phyloP scores from a whole-genome alignment of 225 moss, liverwort and hornwort species.

The Neckera pumila region DNA sequence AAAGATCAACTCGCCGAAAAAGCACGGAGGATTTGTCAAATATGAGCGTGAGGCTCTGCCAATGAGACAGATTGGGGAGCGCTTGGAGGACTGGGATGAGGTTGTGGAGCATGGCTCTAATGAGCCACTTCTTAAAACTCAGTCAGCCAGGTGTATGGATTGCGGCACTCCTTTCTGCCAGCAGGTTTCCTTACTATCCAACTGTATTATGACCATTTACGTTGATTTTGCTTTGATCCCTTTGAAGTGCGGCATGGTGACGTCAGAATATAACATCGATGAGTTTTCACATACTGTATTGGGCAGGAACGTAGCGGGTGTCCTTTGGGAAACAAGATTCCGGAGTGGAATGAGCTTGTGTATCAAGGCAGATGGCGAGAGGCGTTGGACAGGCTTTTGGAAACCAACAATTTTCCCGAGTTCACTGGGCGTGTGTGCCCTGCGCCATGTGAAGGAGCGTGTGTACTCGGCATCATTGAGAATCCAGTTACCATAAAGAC shows the following conservation, averaged over 20 bases:
- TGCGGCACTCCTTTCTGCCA: conserved; percentile 90
- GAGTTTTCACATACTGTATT: neutral
- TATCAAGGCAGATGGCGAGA: conserved; percentile 79
- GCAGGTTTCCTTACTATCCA: conserved; percentile 31
- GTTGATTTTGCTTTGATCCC: neutral
- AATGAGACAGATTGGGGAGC: conserved; percentile 35
- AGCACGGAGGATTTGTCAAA: conserved; percentile 64
- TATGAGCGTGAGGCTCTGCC: conserved; percentile 72
- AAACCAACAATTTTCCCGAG: conserved; percentile 87
- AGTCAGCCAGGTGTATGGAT: conserved; percentile 82
- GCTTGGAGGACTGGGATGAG: conserved; percentile 63
- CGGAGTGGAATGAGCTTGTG: conserved; percentile 86
- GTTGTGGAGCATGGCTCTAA: conserved; percentile 36
- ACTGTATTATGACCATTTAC: neutral
- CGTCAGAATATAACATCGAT: neutral
- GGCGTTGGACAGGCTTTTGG: conserved; percentile 63
- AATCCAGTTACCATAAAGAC: conserved; percentile 80
- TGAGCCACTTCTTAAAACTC: conserved; percentile 65
- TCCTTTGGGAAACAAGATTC: conserved; percentile 81
- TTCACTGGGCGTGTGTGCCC: conserved; percentile 82
- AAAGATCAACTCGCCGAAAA: conserved; percentile 41
- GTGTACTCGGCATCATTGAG: conserved; percentile 81
- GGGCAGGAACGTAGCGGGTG: conserved; percentile 71
- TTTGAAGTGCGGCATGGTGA: neutral
- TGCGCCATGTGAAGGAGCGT: conserved; percentile 81